Evolutionary conservation across 108 stramenopile genomes (phyloP), one percentile per base, ranked within the genome.

Genomic region (Thalassiosira profunda): DNA sequence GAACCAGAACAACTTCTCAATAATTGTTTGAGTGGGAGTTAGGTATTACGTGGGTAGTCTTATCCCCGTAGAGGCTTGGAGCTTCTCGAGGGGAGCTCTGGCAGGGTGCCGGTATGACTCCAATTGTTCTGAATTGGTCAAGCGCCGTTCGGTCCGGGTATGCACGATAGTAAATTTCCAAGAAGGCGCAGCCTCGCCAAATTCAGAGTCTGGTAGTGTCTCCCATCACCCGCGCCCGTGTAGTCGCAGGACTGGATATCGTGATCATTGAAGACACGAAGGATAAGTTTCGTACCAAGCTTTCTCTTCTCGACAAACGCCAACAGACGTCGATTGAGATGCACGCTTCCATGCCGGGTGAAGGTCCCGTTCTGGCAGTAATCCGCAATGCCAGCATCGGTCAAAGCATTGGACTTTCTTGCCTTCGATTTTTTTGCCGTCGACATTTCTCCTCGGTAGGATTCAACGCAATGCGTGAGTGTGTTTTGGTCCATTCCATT

Each of bases 221-320:
- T 5, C 23, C 21, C 46, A 47, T 47, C 12, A 47, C 46, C 10
- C 7, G 23, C 46, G 6, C 21, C 9, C 23, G 46, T 47, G 23
- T 47, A 47, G 18, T 10, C 23, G 46, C 46, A 47, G 18, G 46
- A 47, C 23, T 47, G 46, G 23, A 47, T 47, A 47, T 47, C 46
- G 46, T 47, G 46, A 10, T 47, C 46, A 47, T 47, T 47, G 21
- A 47, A 5, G 7, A 47, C 46, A 10, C 46, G 7, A 23, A 47
- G 46, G 7, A 18, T 6, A 14, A 14, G 12, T 10, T 18, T 8
- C 23, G 46, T 10, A 47, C 23, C 10, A 10, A 23, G 46, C 23
- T 47, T 6, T 14, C 23, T 47, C 6, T 5, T 47, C 6, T 10
- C 46, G 10, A 47, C 46, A 47, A 47, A 47, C 46, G 7, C 5